Base-by-base conservation (phyloP, 495 filamentous ascomycete genomes). In the Parmelia sp. region DNA sequence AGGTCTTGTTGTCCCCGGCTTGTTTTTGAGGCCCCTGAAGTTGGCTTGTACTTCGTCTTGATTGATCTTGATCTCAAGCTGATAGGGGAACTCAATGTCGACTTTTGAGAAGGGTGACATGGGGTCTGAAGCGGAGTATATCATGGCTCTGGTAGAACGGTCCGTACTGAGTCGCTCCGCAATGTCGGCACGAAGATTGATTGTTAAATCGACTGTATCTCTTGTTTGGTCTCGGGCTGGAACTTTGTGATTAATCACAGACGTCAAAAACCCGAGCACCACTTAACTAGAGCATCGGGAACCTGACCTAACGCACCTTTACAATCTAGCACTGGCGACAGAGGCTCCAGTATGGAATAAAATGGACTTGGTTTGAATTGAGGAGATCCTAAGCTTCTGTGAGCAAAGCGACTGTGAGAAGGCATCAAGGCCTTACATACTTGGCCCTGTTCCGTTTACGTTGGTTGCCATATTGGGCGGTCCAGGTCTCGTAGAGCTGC, bases 51-150 rank as follows among this genome's bases (percentile, higher is more conserved):
- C 80, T 57, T 95, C 90, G 39, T 88, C 89, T 31, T 86, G 82
- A 70, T 97, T 97, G 44, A 95, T 86, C 71, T 92, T 92, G 55
- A 98, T 78, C 74, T 97, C 94, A 29, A 92, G 86, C 75, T 96
- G 91, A 65, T 92, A 84, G 1, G 94, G 94, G 68, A 98, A 98
- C 1, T 89, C 78, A 42, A 97, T 86, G 65, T 97, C 92, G 7
- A 80, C 78, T 64, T 78, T 80, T 31, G 77, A 86, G 79, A 74
- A 85, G 23, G 72, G 82, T 67, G 64, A 78, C 42, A 82, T 82
- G 67, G 75, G 77, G 25, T 83, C 81, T 57, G 80, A 79, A 8
- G 88, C 88, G 64, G 91, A 94, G 71, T 91, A 96, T 19, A 96
- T 78, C 86, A 97, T 90, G 49, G 92, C 78, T 45, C 83, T 80